These are phyloP conservation scores for Ustilago tritici DNA, from an alignment of 1,284 basidiomycete genomes.

Conservation along the genomic window DNA sequence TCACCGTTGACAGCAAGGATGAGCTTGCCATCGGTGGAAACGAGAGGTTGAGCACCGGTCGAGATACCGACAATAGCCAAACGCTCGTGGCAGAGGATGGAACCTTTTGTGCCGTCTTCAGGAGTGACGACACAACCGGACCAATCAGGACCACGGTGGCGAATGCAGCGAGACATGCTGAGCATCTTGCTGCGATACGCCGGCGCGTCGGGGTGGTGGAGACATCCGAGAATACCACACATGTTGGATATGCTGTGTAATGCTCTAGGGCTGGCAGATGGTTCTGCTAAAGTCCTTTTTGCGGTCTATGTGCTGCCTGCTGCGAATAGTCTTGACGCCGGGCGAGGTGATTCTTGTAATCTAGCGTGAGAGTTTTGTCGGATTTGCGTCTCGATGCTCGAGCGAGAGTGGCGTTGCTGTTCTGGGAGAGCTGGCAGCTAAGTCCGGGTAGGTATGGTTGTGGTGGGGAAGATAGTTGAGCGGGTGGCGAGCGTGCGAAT, in stretches of 20 bases:
- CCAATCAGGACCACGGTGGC: constrained; percentile 70
- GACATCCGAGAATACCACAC: constrained; percentile 68
- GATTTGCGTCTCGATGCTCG: not conserved
- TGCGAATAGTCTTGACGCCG: not conserved
- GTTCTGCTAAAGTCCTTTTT: not conserved
- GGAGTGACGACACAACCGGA: constrained; percentile 66
- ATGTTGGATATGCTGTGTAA: constrained; percentile 32
- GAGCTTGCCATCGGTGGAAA: constrained; percentile 85
- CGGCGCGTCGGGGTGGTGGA: constrained; percentile 66
- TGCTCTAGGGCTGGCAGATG: not conserved
- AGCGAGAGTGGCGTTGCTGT: constrained; percentile 2
- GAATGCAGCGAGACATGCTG: constrained; percentile 67
- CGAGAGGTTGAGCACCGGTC: constrained; percentile 94
- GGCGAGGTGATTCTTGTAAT: not conserved
- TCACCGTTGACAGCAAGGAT: constrained; percentile 97
- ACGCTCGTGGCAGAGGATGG: constrained; percentile 71
- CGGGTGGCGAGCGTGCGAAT: not conserved
- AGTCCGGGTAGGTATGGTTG: not conserved
- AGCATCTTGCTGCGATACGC: constrained; percentile 68
- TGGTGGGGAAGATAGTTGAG: not conserved
- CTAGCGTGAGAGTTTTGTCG: not conserved
- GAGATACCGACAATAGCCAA: constrained; percentile 98
- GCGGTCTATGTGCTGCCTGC: not conserved
- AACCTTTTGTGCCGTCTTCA: constrained; percentile 59
- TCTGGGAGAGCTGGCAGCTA: not conserved